Conservation (phyloP, 2,329 filamentous ascomycete species). For the Coniella lustricola region DNA sequence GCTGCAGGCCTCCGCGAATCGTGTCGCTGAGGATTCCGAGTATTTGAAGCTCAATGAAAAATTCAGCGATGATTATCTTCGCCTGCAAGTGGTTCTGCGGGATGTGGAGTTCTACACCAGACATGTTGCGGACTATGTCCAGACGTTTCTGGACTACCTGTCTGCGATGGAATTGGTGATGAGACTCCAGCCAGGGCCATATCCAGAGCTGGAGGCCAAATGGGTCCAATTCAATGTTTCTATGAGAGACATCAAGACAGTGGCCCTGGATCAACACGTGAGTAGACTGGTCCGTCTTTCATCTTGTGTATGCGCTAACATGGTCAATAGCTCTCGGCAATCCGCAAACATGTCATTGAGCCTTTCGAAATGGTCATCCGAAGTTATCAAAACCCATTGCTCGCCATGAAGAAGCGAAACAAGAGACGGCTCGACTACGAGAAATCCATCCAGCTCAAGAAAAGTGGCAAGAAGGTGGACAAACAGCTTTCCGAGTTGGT, state of each 20-base stretch:
- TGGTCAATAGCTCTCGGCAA: slow-evolving; percentile 45
- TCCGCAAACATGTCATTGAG: slow-evolving; percentile 77
- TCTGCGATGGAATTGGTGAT: slow-evolving; percentile 79
- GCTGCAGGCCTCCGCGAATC: slow-evolving; percentile 56
- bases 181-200: slow-evolving; percentile 60
- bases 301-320: no score
- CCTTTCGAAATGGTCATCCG: slow-evolving; percentile 39
- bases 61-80: slow-evolving; percentile 87
- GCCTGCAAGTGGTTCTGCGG: slow-evolving; percentile 83
- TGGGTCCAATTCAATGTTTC: slow-evolving; percentile 88
- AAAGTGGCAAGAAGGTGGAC: slow-evolving; percentile 77
- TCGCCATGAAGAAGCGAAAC: slow-evolving; percentile 88
- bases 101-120: slow-evolving; percentile 91
- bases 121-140: slow-evolving; percentile 72
- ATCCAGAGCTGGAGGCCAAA: slow-evolving; percentile 84
- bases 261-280: slow-evolving; percentile 80
- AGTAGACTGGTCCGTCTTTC: slow-evolving; percentile 30
- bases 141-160: slow-evolving; percentile 73
- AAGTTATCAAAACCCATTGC: slow-evolving; percentile 69
- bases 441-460: slow-evolving; percentile 68
- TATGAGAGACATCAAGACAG: slow-evolving; percentile 76
- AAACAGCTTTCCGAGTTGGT: slow-evolving; percentile 77
- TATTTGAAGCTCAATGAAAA: slow-evolving; percentile 78
- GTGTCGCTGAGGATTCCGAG: slow-evolving; percentile 67
- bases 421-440: slow-evolving; percentile 90